A percentile compares a stretch with the other conserved stretches of the same genome.
These are phyloP conservation scores for Talaromyces rugulosus DNA, from an alignment of 2,329 filamentous ascomycete species.

Conservation along the genomic window DNA sequence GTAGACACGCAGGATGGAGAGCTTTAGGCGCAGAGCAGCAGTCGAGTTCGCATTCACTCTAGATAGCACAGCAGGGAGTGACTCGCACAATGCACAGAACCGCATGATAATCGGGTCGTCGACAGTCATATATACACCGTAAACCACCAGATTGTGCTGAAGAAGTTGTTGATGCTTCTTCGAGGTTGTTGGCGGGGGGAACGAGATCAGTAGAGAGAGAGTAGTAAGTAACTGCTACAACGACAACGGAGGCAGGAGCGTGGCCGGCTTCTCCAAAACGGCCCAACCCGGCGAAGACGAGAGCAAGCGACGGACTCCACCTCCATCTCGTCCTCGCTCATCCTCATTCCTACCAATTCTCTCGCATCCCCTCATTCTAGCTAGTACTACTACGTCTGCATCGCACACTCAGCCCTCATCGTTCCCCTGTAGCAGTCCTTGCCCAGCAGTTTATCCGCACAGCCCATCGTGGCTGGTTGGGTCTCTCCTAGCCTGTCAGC, in stretches of 20 bases:
- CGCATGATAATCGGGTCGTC: background rate
- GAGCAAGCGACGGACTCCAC: background rate
- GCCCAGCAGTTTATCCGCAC: background rate
- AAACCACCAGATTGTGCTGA: background rate
- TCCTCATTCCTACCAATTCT: background rate
- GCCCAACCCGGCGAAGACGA: background rate
- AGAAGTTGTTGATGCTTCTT: too few species aligned
- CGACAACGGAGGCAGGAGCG: background rate
- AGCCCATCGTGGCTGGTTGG: background rate
- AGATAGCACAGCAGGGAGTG: too few species aligned
- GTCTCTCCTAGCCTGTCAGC: conserved; percentile 1
- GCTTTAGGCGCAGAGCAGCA: background rate
- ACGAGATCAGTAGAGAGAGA: too few species aligned
- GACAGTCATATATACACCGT: background rate
- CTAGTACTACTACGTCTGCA: background rate
- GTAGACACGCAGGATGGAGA: background rate
- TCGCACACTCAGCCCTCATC: background rate
- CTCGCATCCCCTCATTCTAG: background rate
- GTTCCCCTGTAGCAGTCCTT: background rate
- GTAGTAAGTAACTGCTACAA: too few species aligned
- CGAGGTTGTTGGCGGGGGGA: background rate
- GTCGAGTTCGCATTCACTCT: background rate
- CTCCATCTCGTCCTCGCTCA: background rate
- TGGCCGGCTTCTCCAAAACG: background rate
- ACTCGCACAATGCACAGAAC: too few species aligned